These are phyloP conservation scores for Kwoniella sp. DNA, from an alignment of 768 basidiomycete genomes.

Conservation along the genomic window DNA sequence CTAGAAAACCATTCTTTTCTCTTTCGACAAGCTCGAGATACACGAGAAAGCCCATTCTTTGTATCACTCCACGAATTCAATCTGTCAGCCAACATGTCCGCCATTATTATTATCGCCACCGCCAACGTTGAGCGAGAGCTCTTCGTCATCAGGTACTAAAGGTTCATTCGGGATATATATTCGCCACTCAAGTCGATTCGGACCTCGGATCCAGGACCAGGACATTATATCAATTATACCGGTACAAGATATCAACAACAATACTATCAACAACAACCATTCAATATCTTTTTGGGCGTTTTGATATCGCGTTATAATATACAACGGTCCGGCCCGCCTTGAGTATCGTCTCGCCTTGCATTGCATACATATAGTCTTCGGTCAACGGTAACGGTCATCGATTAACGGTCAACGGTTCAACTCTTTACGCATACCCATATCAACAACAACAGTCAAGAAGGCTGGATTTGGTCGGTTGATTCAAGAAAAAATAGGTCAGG, in stretches of 20 bases:
- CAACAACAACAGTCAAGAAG: background rate
- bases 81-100: slow-evolving; percentile 14
- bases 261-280: background rate
- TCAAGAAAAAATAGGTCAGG: background rate
- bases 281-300: background rate
- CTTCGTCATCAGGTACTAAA: slow-evolving; percentile 15
- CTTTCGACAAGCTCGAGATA: background rate
- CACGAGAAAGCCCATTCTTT: slow-evolving; percentile 8
- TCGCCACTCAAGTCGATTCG: slow-evolving; percentile 9
- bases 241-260: background rate
- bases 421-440: background rate
- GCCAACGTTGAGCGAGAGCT: slow-evolving; percentile 15
- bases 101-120: slow-evolving; percentile 1
- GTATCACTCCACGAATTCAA: background rate
- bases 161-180: background rate
- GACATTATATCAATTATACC: slow-evolving; percentile 1
- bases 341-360: background rate
- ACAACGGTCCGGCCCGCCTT: background rate
- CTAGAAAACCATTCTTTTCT: background rate
- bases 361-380: background rate
- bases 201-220: background rate
- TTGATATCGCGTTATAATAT: background rate
- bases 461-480: background rate
- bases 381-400: background rate
- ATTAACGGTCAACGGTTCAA: background rate